These are phyloP conservation scores for Naganishia liquefaciens DNA, from an alignment of 1,284 basidiomycete genomes.

Conservation along the genomic window DNA sequence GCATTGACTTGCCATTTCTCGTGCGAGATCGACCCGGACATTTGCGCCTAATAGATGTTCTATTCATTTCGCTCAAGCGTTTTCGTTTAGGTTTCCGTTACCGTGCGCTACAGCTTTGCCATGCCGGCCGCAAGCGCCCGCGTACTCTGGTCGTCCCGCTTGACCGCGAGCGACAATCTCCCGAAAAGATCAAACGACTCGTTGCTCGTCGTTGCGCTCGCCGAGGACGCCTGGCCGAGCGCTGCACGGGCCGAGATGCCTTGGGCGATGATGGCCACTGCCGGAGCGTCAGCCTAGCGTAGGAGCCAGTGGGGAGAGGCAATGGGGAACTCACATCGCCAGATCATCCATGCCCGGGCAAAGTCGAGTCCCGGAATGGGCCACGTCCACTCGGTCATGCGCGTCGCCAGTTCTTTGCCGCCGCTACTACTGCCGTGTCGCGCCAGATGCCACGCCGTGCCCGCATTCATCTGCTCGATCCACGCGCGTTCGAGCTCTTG, in stretches of 20 bases:
- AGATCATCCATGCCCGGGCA: constrained; percentile 74
- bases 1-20: too few species aligned
- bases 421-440: background rate
- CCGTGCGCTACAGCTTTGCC: constrained; percentile 10
- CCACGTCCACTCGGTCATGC: constrained; percentile 39
- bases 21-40: too few species aligned
- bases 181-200: constrained; percentile 67
- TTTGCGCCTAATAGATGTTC: too few species aligned
- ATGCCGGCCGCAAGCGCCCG: background rate
- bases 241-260: constrained; percentile 89
- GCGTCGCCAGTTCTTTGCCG: constrained; percentile 4
- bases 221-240: constrained; percentile 81
- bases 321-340: constrained; percentile 64
- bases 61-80: background rate
- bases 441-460: constrained; percentile 38
- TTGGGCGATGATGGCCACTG: constrained; percentile 84
- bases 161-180: constrained; percentile 56
- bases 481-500: constrained; percentile 64
- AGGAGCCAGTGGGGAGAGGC: background rate
- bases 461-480: constrained; percentile 50
- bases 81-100: too few species aligned
- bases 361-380: constrained; percentile 48
- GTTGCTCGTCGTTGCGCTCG: constrained; percentile 64
- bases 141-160: constrained; percentile 16
- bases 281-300: constrained; percentile 34